Evolutionary conservation across 306 rosid species (phyloP), one percentile per base, ranked within the genome.

Genomic region (Vicia faba): DNA sequence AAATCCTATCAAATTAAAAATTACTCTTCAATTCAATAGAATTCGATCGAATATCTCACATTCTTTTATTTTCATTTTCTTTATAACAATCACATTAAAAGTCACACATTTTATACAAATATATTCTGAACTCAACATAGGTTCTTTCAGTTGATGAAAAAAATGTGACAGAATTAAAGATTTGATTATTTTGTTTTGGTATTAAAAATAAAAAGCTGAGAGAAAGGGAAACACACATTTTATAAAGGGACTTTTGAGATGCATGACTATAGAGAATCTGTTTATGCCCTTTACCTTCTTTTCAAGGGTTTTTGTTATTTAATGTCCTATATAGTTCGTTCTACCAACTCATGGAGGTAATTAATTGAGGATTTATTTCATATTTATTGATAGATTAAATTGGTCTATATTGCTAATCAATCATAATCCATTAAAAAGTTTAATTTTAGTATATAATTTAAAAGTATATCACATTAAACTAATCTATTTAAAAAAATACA

Each of bases 31-130:
- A n/a, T n/a, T n/a, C n/a, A n/a, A n/a, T n/a, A n/a, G n/a, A n/a
- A n/a, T n/a, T n/a, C n/a, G n/a, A n/a, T n/a, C n/a, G n/a, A n/a
- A n/a, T n/a, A n/a, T n/a, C n/a, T n/a, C n/a, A n/a, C n/a, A n/a
- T n/a, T 45, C 65, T 71, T 15, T 20, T 8, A 35, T 39, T 8
- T 71, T 66, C 26, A 67, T 67, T 75, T 80, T 66, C 60, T 28
- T 39, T 16, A 51, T 26, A 54, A 67, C 57, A 80, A 66, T 54
- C 69, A 66, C 69, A 67, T 75, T 26, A 75, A 80, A 75, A 67
- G 78, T 45, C 65, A 70, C 67, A 33, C 66, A 66, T 61, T 15
- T 25, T 69, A 53, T 33, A 57, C 54, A 40, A 33, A 15, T 60
- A 15, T 60, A 53, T 80, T 53, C 68, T 75, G 75, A 51, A 58